Base-by-base conservation (phyloP, 2,329 filamentous ascomycete species). In the Beauveria pseudobassiana region DNA sequence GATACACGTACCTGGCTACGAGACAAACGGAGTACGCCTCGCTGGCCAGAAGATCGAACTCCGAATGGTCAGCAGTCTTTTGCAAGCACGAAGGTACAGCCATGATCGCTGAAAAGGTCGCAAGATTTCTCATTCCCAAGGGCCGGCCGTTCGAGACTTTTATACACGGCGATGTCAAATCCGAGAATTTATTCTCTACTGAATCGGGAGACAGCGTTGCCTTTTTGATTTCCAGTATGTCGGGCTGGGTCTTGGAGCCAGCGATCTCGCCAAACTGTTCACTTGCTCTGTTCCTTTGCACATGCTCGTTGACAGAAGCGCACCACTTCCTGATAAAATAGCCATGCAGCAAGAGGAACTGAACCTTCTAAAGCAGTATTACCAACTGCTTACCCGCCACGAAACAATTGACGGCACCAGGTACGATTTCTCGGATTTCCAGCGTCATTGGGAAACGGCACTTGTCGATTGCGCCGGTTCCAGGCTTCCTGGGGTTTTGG, bases 161-260 rank as follows among this genome's bases (percentile, higher is more conserved):
- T 18, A 82, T 89, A 8, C 87, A 89, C 66, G 87, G 87, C 8
- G 87, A 89, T 62, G 85, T 88, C 57, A 89, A 89, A 70, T 86
- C 83, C 0, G 86, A 88, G 65, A 89, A 89, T 63, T 76, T 89
- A 7, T 88, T 88, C 67, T 83, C 82, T 0, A 84, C 75, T 0
- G 62, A 67, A 0, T 65, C 69, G 0, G 84, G 82, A 1, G 71
- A 80, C 2, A 63, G 74, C 3, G 84, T 86, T 1, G 85, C 83
- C 0, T 86, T 89, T 88, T 85, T 67, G 87, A 89, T 68, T 89
- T 89, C 61, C 87, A 89, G 66, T 89, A 89, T 65, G 80, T 82
- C 0, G 87, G 87, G 0, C 71, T 87, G 0, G 86, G 87, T 0
- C 69, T 88, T 0, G 86, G 87, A 0, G 85, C 84, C 0, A 86